Conservation (phyloP, 2,329 filamentous ascomycete species). For the Ophiostoma himal-ulmi region DNA sequence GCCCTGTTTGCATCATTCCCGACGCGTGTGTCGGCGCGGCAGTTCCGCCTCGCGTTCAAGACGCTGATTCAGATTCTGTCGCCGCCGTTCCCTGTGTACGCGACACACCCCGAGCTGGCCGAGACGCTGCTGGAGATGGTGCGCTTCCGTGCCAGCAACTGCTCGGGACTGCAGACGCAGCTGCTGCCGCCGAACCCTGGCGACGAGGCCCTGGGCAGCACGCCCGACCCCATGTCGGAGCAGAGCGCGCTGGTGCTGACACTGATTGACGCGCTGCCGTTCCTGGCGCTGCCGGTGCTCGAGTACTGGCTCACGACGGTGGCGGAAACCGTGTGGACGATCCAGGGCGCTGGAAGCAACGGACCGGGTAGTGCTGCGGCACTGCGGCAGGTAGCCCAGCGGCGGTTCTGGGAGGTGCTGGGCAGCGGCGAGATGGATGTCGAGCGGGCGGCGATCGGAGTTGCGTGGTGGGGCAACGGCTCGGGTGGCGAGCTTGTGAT, state of each 20-base stretch:
- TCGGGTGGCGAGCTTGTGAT: slow-evolving; percentile 50
- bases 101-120: slow-evolving; percentile 68
- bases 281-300: slow-evolving; percentile 61
- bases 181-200: slow-evolving; percentile 34
- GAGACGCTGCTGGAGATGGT: slow-evolving; percentile 76
- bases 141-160: slow-evolving; percentile 50
- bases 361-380: slow-evolving; percentile 27
- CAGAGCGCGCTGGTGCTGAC: slow-evolving; percentile 72
- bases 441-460: slow-evolving; percentile 69
- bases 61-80: slow-evolving; percentile 76
- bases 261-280: slow-evolving; percentile 72
- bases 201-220: slow-evolving; percentile 29
- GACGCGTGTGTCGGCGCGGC: slow-evolving; percentile 67
- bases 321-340: slow-evolving; percentile 59
- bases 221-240: slow-evolving; percentile 53
- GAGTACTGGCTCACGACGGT: slow-evolving; percentile 75
- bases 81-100: slow-evolving; percentile 69
- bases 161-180: background rate
- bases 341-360: slow-evolving; percentile 44
- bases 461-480: slow-evolving; percentile 74
- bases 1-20: slow-evolving; percentile 77
- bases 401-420: slow-evolving; percentile 73
- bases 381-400: slow-evolving; percentile 60
- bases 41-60: slow-evolving; percentile 84
- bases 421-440: slow-evolving; percentile 83